Conservation (phyloP, 2,329 filamentous ascomycete genomes). For the Sporothrix inflata region DNA sequence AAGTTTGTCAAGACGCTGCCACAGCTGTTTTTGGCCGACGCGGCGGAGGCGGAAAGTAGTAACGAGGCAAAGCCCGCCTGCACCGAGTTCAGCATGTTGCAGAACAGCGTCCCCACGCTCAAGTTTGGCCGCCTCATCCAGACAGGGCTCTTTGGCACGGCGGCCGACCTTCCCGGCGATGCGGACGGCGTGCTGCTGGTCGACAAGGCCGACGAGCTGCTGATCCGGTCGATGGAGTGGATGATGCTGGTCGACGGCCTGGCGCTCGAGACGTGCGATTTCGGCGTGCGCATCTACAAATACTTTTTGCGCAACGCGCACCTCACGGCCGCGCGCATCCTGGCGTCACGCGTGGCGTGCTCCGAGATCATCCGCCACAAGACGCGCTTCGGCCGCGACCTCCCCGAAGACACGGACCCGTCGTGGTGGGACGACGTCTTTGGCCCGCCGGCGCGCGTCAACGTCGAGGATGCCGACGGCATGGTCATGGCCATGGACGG, state of each 20-base stretch:
- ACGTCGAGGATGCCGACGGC: constrained; percentile 25
- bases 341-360: constrained; percentile 57
- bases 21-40: constrained; percentile 54
- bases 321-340: constrained; percentile 57
- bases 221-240: constrained; percentile 86
- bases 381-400: constrained; percentile 40
- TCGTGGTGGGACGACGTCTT: constrained; percentile 45
- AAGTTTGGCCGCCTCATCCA: constrained; percentile 67
- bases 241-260: constrained; percentile 69
- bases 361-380: constrained; percentile 51
- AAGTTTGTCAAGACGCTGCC: constrained; percentile 74
- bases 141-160: constrained; percentile 70
- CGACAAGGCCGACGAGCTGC: constrained; percentile 65
- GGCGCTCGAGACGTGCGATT: constrained; percentile 42
- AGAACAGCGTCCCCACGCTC: constrained; percentile 54
- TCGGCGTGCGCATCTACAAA: constrained; percentile 74
- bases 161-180: constrained; percentile 56
- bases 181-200: constrained; percentile 42
- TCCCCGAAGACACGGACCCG: constrained; percentile 43
- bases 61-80: constrained; percentile 45
- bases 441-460: constrained; percentile 28
- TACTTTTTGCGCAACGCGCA: constrained; percentile 73
- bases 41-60: constrained; percentile 43
- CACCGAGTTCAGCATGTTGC: constrained; percentile 55
- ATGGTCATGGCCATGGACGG: constrained; percentile 42